Conservation (phyloP, 257 asterid genomes). For the Primulina huaijiensis region DNA sequence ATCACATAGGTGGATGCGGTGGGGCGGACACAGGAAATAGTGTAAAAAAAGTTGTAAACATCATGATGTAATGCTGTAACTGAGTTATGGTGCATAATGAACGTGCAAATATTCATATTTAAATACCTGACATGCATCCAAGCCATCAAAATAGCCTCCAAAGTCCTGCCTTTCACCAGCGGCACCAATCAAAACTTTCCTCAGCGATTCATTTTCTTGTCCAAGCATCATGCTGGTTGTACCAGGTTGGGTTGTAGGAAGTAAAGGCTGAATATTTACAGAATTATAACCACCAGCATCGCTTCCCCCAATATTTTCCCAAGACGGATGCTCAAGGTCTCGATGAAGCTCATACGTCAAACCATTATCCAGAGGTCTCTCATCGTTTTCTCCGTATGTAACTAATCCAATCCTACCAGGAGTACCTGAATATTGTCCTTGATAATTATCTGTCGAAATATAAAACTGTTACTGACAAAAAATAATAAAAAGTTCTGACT, state of each 20-base stretch:
- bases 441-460: constrained; percentile 51
- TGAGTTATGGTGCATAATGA: background rate
- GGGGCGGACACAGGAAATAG: background rate
- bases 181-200: constrained; percentile 41
- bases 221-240: constrained; percentile 39
- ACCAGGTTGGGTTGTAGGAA: constrained; percentile 46
- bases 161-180: constrained; percentile 39
- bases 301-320: constrained; percentile 52
- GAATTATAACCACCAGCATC: constrained; percentile 44
- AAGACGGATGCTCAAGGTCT: constrained; percentile 46
- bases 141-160: constrained; percentile 37
- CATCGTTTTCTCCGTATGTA: constrained; percentile 34
- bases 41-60: background rate
- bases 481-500: background rate
- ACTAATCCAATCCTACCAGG: constrained; percentile 38
- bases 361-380: constrained; percentile 30
- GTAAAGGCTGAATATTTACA: constrained; percentile 43
- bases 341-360: constrained; percentile 39
- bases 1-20: background rate
- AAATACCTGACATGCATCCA: constrained; percentile 74
- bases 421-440: constrained; percentile 49
- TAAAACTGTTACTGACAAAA: constrained; percentile 20
- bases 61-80: background rate
- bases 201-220: constrained; percentile 46
- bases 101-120: constrained; percentile 9